Percentiles rank a stretch among this genome's conserved stretches.
phyloP scores from a whole-genome alignment of 768 basidiomycete species.

The Glaciozyma antarctica region DNA sequence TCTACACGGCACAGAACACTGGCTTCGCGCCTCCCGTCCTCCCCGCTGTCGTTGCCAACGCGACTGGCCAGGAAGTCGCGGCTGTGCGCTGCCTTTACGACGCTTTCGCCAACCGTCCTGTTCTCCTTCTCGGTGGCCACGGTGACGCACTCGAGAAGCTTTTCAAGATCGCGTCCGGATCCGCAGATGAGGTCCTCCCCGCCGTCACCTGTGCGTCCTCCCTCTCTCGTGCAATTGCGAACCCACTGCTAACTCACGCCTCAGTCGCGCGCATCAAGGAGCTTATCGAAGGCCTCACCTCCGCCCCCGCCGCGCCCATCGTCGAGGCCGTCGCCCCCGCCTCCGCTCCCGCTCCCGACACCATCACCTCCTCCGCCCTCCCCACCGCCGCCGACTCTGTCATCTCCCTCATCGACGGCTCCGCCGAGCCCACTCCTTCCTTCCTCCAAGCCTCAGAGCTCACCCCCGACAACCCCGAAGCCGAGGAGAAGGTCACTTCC shows the following conservation, averaged over 20 bases:
- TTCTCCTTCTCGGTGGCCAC: constrained; percentile 29
- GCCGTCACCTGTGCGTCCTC: constrained; percentile 32
- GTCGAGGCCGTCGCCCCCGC: background rate
- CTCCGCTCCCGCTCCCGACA: background rate
- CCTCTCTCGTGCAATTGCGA: background rate
- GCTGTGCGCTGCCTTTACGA: constrained; percentile 30
- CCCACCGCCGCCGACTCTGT: constrained; percentile 14
- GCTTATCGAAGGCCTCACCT: constrained; percentile 32
- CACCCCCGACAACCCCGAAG: background rate
- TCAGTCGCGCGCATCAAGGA: constrained; percentile 27
- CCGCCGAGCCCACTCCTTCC: constrained; percentile 4
- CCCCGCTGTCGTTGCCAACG: constrained; percentile 29
- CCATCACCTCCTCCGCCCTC: constrained; percentile 8
- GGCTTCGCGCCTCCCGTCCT: constrained; percentile 24
- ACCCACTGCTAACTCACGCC: no score
- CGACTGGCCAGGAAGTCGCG: constrained; percentile 33
- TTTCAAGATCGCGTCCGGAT: constrained; percentile 17
- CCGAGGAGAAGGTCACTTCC: constrained; percentile 21
- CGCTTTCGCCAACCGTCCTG: constrained; percentile 29
- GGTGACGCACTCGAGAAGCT: constrained; percentile 33
- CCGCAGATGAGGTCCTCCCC: constrained; percentile 25
- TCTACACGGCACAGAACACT: constrained; percentile 22
- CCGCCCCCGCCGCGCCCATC: constrained; percentile 24
- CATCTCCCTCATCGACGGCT: constrained; percentile 26
- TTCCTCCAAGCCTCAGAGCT: constrained; percentile 34